Conservation (phyloP, 1,284 basidiomycete species). For the Fistulina hepatica region DNA sequence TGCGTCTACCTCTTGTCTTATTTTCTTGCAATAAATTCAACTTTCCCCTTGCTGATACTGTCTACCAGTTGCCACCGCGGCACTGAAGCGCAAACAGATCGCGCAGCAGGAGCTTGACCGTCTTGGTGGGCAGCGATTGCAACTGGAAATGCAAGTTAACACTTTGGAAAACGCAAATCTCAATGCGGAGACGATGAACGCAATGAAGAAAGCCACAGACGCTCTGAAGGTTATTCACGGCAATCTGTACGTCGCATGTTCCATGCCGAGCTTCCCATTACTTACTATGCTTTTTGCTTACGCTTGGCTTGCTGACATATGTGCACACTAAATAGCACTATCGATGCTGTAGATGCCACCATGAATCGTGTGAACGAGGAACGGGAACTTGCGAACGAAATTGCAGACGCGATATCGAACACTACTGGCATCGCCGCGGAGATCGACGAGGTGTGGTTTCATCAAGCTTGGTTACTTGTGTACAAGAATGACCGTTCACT, state of each 20-base stretch:
- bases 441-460: constrained; percentile 60
- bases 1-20: too few species aligned
- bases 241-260: constrained; percentile 58
- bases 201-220: constrained; percentile 94
- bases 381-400: constrained; percentile 90
- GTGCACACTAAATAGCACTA: constrained; percentile 42
- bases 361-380: constrained; percentile 91
- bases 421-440: constrained; percentile 57
- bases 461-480: constrained; percentile 6
- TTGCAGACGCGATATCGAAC: constrained; percentile 88
- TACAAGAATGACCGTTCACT: constrained; percentile 3
- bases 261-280: constrained; percentile 3
- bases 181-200: constrained; percentile 96
- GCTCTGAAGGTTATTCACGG: constrained; percentile 91
- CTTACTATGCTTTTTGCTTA: constrained; percentile 4
- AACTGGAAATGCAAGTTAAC: constrained; percentile 95
- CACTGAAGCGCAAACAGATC: constrained; percentile 92
- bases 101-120: constrained; percentile 85
- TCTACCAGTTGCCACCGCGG: constrained; percentile 67
- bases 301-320: constrained; percentile 7
- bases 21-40: too few species aligned
- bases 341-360: constrained; percentile 86
- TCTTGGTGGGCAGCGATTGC: constrained; percentile 80
- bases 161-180: constrained; percentile 97
- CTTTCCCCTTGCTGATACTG: constrained; percentile 1